These are phyloP conservation scores for Pyrus pyrifolia DNA, from an alignment of 306 rosid species.

Conservation along the genomic window DNA sequence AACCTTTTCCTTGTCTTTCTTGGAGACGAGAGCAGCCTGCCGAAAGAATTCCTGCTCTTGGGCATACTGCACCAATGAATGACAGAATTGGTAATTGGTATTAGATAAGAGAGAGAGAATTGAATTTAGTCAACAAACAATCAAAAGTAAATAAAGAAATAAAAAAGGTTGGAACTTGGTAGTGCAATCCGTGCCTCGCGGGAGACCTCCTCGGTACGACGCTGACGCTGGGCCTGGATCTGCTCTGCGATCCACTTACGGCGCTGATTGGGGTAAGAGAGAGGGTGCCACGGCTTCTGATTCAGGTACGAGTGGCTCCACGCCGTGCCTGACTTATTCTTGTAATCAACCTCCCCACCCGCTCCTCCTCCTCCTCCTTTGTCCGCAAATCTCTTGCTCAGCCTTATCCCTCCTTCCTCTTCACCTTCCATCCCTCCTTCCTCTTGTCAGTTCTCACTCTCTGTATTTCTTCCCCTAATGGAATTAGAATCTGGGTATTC, in stretches of 20 bases:
- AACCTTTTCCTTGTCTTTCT: constrained; percentile 90
- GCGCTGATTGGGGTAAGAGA: constrained; percentile 94
- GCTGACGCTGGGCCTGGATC: constrained; percentile 54
- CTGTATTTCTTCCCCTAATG: no score
- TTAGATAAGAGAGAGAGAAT: background rate
- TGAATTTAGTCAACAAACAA: no score
- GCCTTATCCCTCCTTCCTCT: constrained; percentile 66
- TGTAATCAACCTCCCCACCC: constrained; percentile 72
- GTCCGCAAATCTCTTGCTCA: constrained; percentile 71
- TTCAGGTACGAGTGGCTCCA: constrained; percentile 93
- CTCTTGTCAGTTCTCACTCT: background rate
- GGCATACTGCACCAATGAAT: constrained; percentile 43
- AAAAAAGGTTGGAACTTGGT: background rate
- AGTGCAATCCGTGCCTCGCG: constrained; percentile 47
- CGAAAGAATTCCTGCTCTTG: constrained; percentile 96
- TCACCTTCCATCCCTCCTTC: constrained; percentile 64
- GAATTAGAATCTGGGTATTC: background rate
- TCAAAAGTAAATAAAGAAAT: no score
- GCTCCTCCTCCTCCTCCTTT: constrained; percentile 18
- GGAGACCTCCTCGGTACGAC: constrained; percentile 75
- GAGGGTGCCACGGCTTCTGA: constrained; percentile 99
- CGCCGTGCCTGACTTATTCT: constrained; percentile 78
- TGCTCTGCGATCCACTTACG: constrained; percentile 99
- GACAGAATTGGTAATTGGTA: no score
- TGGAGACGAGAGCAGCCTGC: constrained; percentile 67